Conservation (phyloP, 805 yeast genomes). For the Blastobotrys robertii region DNA sequence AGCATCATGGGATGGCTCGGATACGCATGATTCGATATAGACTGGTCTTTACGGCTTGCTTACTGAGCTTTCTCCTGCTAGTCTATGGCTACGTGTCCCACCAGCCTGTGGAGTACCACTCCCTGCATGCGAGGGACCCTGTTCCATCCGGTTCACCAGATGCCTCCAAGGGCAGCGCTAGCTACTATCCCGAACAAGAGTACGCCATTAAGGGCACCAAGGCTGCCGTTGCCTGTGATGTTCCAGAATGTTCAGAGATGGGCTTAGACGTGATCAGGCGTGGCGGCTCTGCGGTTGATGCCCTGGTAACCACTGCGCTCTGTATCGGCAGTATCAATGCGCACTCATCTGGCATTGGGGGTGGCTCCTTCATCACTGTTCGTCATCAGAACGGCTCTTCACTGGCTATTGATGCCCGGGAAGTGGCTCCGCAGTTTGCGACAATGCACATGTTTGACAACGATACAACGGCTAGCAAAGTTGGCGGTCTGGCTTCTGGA, state of each 20-base stretch:
- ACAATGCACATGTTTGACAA: constrained; percentile 54
- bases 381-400: constrained; percentile 36
- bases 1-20: no score
- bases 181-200: constrained; percentile 9
- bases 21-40: no score
- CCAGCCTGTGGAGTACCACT: no score
- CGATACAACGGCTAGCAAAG: constrained; percentile 32
- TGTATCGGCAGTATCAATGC: constrained; percentile 81
- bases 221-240: constrained; percentile 57
- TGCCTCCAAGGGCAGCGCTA: no score
- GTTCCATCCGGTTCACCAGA: no score
- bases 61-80: no score
- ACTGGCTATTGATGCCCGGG: constrained; percentile 74
- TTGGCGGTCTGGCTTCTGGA: constrained; percentile 84
- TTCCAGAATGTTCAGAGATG: constrained; percentile 50
- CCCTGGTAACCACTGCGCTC: constrained; percentile 77
- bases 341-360: constrained; percentile 85
- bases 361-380: constrained; percentile 71
- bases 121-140: no score
- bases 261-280: constrained; percentile 44
- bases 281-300: constrained; percentile 85
- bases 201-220: constrained; percentile 10
- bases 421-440: constrained; percentile 65
- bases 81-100: no score
- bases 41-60: no score